Conservation (phyloP, 345 rosid genomes). For the Lepidium africanum region DNA sequence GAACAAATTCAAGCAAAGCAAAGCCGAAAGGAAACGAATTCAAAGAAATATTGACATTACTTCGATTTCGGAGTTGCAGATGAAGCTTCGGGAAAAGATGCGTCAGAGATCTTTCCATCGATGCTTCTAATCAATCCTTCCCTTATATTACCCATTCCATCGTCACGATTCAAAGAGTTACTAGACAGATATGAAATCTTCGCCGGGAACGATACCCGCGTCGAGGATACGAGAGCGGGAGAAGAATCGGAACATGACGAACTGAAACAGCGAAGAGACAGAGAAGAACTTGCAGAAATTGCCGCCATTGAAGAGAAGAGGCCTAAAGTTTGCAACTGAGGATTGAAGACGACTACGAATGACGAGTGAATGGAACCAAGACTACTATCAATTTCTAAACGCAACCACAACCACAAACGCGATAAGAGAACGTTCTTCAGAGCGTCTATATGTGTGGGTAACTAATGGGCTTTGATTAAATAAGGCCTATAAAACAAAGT, state of each 20-base stretch:
- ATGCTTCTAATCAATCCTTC: conserved; percentile 28
- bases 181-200: conserved; percentile 1
- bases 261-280: conserved; percentile 9
- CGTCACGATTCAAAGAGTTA: neutral
- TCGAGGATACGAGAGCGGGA: conserved; percentile 5
- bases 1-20: neutral
- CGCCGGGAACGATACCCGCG: conserved; percentile 14
- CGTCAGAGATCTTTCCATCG: conserved; percentile 26
- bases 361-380: neutral
- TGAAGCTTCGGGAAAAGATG: conserved; percentile 26
- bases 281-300: conserved; percentile 11
- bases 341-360: neutral
- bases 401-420: neutral
- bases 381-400: neutral
- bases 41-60: conserved; percentile 17
- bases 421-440: neutral
- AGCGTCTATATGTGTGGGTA: neutral
- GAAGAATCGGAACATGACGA: conserved; percentile 15
- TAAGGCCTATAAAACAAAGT: neutral
- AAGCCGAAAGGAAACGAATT: neutral
- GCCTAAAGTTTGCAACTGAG: neutral
- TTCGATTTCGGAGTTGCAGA: conserved; percentile 20
- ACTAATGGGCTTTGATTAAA: neutral
- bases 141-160: conserved; percentile 13
- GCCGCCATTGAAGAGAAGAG: conserved; percentile 34